Conservation (phyloP, 1,284 basidiomycete species). For the Pulchroboletus neoregius region DNA sequence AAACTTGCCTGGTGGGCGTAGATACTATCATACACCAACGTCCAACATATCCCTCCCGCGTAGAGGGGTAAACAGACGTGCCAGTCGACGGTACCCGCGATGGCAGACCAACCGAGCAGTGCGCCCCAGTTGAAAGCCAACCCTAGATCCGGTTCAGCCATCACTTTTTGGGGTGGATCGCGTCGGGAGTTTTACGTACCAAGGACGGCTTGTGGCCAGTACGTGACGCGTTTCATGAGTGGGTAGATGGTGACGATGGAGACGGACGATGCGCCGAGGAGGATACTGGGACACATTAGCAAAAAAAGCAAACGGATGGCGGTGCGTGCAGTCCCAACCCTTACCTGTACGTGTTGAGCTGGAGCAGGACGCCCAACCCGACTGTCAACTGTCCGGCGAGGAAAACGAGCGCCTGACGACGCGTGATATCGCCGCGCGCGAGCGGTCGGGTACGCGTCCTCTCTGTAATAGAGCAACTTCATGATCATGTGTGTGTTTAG, state of each 20-base stretch:
- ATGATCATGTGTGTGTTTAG: not conserved
- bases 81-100: conserved; percentile 84
- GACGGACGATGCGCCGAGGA: conserved; percentile 88
- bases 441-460: conserved; percentile 54
- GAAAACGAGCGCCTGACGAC: conserved; percentile 76
- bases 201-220: conserved; percentile 95
- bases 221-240: conserved; percentile 95
- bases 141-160: conserved; percentile 43
- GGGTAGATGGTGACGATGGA: conserved; percentile 89
- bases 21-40: conserved; percentile 95
- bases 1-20: conserved; percentile 91
- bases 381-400: conserved; percentile 80
- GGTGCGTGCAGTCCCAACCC: conserved; percentile 1
- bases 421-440: conserved; percentile 79
- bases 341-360: conserved; percentile 93
- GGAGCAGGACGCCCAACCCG: conserved; percentile 87
- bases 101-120: conserved; percentile 93
- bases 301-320: not conserved
- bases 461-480: conserved; percentile 26
- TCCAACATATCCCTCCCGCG: conserved; percentile 88
- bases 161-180: no score
- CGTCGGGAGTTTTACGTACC: conserved; percentile 45
- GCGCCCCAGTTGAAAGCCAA: conserved; percentile 98
- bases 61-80: conserved; percentile 84
- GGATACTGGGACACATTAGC: conserved; percentile 57